phyloP scores from a whole-genome alignment of 345 rosid species.

The Populus pruinosa region DNA sequence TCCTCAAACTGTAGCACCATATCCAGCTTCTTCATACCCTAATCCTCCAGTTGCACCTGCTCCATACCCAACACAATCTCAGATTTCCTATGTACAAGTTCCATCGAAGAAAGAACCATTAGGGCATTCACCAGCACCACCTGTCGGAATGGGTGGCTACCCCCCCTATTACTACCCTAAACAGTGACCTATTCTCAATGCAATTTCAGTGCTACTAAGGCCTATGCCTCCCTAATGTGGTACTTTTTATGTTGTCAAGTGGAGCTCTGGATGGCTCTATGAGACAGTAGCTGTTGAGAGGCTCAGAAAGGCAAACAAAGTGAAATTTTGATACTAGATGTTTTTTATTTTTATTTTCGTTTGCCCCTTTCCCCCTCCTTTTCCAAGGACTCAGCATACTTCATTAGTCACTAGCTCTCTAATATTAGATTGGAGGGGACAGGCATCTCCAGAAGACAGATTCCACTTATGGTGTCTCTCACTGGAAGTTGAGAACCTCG shows the following conservation, averaged over 20 bases:
- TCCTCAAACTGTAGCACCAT: slow-evolving; percentile 39
- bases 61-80: slow-evolving; percentile 37
- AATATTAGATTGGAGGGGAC: background rate
- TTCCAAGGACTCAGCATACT: background rate
- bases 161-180: slow-evolving; percentile 38
- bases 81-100: slow-evolving; percentile 30
- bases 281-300: background rate
- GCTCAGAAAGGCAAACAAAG: background rate
- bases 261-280: background rate
- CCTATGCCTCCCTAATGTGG: background rate
- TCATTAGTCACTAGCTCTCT: background rate
- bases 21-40: slow-evolving; percentile 36
- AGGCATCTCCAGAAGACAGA: no score
- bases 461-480: no score
- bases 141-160: slow-evolving; percentile 51
- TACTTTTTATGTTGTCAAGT: background rate
- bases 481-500: no score
- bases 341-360: no score
- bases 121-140: slow-evolving; percentile 31
- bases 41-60: slow-evolving; percentile 38
- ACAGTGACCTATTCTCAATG: slow-evolving; percentile 3
- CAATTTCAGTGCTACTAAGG: background rate
- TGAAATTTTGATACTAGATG: background rate
- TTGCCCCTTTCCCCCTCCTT: no score
- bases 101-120: slow-evolving; percentile 36